These are phyloP conservation scores for Pichia sp. DNA, from an alignment of 1,139 yeast species.

Conservation along the genomic window DNA sequence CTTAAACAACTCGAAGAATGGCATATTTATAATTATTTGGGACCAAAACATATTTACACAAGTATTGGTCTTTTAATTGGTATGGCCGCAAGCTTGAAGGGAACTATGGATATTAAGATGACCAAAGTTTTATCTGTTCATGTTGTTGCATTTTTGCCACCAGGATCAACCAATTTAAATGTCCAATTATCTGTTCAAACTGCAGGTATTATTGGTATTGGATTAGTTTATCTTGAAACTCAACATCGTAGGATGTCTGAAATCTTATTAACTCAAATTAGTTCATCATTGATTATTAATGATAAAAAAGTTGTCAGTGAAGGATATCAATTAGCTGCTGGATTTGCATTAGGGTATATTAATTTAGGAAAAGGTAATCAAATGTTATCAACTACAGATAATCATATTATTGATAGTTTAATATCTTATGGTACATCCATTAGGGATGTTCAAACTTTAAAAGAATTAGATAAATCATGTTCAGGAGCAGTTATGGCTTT, in stretches of 20 bases:
- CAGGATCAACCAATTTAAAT: constrained; percentile 84
- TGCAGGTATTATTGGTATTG: constrained; percentile 88
- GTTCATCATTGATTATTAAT: constrained; percentile 50
- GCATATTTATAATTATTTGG: constrained; percentile 91
- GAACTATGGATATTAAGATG: constrained; percentile 79
- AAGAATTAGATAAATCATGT: constrained; percentile 65
- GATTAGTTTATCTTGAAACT: constrained; percentile 69
- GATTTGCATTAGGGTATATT: constrained; percentile 81
- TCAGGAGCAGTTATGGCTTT: constrained; percentile 80
- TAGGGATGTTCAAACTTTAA: constrained; percentile 63
- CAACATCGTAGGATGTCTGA: constrained; percentile 88
- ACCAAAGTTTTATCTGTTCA: constrained; percentile 92
- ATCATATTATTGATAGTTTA: constrained; percentile 62
- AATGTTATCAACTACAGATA: constrained; percentile 57
- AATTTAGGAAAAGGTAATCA: constrained; percentile 74
- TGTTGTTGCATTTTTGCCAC: constrained; percentile 84
- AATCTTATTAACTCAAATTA: constrained; percentile 62
- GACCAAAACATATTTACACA: constrained; percentile 81
- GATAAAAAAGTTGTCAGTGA: constrained; percentile 60
- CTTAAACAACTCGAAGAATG: constrained; percentile 81
- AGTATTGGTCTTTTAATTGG: constrained; percentile 87
- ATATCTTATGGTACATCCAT: constrained; percentile 54
- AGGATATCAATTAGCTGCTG: constrained; percentile 83
- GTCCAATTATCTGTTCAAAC: constrained; percentile 81
- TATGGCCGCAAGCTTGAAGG: constrained; percentile 82